Evolutionary conservation across 306 rosid genomes (phyloP).

Genomic region (Glycine soja): DNA sequence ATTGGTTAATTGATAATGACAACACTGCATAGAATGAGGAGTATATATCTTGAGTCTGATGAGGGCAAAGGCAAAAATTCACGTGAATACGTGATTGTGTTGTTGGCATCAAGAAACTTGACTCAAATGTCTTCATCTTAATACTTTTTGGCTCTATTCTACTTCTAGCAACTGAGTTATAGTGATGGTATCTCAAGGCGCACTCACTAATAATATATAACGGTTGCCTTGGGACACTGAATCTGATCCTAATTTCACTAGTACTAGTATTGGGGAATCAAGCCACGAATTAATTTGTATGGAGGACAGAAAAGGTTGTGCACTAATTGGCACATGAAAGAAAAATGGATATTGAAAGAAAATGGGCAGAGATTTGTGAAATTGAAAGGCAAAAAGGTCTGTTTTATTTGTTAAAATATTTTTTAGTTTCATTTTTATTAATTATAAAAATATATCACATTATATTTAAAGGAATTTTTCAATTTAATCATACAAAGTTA

Average conservation of each 20-base stretch:
- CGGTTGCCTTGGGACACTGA: not conserved
- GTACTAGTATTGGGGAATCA: not conserved
- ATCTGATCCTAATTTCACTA: conserved; percentile 31
- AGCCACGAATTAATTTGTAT: not conserved
- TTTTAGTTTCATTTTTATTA: not conserved
- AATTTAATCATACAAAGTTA: not conserved
- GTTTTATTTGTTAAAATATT: not conserved
- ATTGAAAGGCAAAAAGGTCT: not conserved
- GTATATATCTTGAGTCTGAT: not conserved
- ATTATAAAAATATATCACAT: not conserved
- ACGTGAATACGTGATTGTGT: conserved; percentile 37
- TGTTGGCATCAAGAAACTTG: conserved; percentile 34
- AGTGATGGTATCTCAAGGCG: conserved; percentile 18
- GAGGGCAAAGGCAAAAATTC: not conserved
- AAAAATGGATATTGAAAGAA: not conserved
- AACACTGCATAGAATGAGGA: not conserved
- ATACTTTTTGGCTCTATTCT: conserved; percentile 30
- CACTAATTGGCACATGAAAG: too few species aligned
- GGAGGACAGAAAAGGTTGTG: not conserved
- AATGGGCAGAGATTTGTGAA: not conserved
- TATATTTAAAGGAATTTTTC: not conserved
- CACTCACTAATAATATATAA: not conserved
- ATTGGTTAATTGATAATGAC: conserved; percentile 11
- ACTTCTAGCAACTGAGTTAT: not conserved
- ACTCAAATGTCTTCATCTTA: conserved; percentile 36